These are phyloP conservation scores for Austroboletus novae-zelandiae DNA, from an alignment of 1,284 basidiomycete genomes.

Conservation along the genomic window DNA sequence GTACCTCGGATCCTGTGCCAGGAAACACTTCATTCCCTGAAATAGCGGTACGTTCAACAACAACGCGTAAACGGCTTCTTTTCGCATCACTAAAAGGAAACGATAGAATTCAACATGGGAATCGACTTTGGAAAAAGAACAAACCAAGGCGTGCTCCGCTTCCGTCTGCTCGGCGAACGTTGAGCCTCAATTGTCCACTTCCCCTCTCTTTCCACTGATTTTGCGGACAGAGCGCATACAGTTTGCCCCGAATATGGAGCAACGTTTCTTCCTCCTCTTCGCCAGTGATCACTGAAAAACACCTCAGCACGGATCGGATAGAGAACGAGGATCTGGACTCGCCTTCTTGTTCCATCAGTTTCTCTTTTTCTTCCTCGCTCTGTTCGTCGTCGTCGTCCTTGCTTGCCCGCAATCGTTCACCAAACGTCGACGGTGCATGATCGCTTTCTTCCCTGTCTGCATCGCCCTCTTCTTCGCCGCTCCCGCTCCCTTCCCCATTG, in stretches of 20 bases:
- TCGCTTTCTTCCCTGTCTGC: slow-evolving; percentile 37
- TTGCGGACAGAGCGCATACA: slow-evolving; percentile 68
- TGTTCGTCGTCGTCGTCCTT: slow-evolving; percentile 54
- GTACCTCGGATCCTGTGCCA: slow-evolving; percentile 80
- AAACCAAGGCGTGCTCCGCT: slow-evolving; percentile 73
- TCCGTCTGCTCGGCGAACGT: slow-evolving; percentile 68
- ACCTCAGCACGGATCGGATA: neutral
- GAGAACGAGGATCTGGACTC: slow-evolving; percentile 18
- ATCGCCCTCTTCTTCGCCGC: slow-evolving; percentile 37
- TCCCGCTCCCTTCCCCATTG: slow-evolving; percentile 32
- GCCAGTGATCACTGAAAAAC: slow-evolving; percentile 72
- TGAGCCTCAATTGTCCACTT: slow-evolving; percentile 79
- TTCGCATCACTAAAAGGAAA: slow-evolving; percentile 79
- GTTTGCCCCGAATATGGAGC: slow-evolving; percentile 82
- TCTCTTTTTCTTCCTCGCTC: slow-evolving; percentile 46
- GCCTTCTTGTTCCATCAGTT: slow-evolving; percentile 64
- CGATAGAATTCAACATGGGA: slow-evolving; percentile 3
- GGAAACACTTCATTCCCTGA: slow-evolving; percentile 76
- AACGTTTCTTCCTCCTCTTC: slow-evolving; percentile 91
- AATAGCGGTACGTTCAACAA: slow-evolving; percentile 87
- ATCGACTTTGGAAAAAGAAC: slow-evolving; percentile 20
- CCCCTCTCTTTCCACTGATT: slow-evolving; percentile 87
- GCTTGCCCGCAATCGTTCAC: slow-evolving; percentile 59
- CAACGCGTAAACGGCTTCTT: slow-evolving; percentile 86
- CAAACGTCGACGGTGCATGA: slow-evolving; percentile 45